These are phyloP conservation scores for Phylloporus sp. DNA, from an alignment of 1,284 basidiomycete genomes.

Conservation along the genomic window DNA sequence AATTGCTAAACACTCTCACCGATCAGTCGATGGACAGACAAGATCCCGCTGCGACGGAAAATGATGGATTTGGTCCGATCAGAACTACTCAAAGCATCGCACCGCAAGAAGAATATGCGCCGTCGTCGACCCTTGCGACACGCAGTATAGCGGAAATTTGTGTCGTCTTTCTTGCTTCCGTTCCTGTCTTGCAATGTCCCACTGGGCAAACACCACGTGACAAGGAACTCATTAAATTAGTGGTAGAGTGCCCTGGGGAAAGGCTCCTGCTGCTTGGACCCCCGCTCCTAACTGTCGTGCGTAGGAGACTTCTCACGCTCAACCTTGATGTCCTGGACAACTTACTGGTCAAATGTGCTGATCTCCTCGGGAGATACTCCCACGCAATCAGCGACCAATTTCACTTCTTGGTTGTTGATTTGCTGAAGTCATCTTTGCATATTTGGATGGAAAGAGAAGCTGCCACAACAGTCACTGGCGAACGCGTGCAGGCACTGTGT, in stretches of 20 bases:
- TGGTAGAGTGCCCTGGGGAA: constrained; percentile 59
- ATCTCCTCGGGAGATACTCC: constrained; percentile 64
- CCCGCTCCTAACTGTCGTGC: constrained; percentile 64
- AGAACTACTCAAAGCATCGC: constrained; percentile 48
- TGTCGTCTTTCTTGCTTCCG: constrained; percentile 61
- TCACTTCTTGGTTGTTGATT: constrained; percentile 63
- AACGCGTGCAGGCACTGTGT: constrained; percentile 58
- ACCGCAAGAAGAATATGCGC: constrained; percentile 33
- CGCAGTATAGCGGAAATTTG: constrained; percentile 55
- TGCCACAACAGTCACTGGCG: constrained; percentile 49
- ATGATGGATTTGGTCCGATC: constrained; percentile 74
- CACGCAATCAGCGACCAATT: constrained; percentile 65
- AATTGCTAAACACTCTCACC: constrained; percentile 43
- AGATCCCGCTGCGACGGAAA: constrained; percentile 47
- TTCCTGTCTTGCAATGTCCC: constrained; percentile 67
- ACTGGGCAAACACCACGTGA: constrained; percentile 69
- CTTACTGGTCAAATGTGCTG: constrained; percentile 63
- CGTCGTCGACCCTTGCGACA: constrained; percentile 25
- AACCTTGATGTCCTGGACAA: constrained; percentile 56
- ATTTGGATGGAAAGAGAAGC: constrained; percentile 65
- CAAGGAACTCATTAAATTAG: constrained; percentile 65
- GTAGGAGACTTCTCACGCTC: constrained; percentile 63
- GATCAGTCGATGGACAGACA: constrained; percentile 29
- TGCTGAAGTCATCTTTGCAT: constrained; percentile 71
- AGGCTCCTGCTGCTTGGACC: constrained; percentile 67